Evolutionary conservation across 305 asterid genomes (phyloP).

Genomic region (Solanum hybrid): DNA sequence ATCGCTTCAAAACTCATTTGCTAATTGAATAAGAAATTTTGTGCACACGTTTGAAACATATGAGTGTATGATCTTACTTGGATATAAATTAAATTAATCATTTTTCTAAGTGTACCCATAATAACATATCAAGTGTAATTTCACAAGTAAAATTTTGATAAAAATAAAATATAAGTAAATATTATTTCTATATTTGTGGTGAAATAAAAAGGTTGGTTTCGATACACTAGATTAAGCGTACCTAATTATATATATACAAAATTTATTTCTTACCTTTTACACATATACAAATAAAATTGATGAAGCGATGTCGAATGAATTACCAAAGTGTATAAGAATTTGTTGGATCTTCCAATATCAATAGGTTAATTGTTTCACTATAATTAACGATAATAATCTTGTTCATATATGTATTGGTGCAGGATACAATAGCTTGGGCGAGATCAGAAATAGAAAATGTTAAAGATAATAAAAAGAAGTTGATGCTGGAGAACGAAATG

Average conservation of each 20-base stretch:
- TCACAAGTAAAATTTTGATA: no score
- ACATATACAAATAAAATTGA: neutral
- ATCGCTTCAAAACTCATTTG: neutral
- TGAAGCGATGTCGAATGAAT: neutral
- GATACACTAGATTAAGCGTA: neutral
- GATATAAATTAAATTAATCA: neutral
- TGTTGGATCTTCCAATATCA: neutral
- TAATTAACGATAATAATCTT: neutral
- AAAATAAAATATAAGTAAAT: no score
- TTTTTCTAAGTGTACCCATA: neutral
- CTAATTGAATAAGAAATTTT: neutral
- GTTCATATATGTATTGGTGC: neutral
- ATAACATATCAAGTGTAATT: neutral
- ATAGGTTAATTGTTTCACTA: neutral
- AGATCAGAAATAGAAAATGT: neutral
- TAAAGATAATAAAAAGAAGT: neutral
- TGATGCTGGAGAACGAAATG: conserved; percentile 1
- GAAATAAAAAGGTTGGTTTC: no score
- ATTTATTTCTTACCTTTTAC: neutral
- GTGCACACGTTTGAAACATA: neutral
- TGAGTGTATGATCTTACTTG: neutral
- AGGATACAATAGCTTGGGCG: conserved; percentile 17
- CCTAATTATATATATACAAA: no score
- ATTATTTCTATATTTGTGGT: neutral
- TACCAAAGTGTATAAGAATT: neutral